phyloP scores from a whole-genome alignment of 768 basidiomycete species.

The Trametes gibbosa region DNA sequence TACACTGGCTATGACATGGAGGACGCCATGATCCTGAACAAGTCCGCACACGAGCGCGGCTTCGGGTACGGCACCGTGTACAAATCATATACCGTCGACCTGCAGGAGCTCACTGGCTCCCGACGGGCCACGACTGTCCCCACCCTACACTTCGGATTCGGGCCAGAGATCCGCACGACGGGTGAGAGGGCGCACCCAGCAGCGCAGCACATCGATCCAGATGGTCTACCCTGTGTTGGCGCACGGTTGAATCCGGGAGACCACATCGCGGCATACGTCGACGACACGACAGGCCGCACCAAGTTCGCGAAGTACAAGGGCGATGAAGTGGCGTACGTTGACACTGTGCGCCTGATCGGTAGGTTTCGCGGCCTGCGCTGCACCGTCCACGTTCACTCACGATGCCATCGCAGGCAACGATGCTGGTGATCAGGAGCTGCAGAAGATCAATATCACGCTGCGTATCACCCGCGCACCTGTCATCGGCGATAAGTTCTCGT shows the following conservation, averaged over 20 bases:
- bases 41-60: conserved; percentile 96
- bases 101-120: conserved; percentile 75
- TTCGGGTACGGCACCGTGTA: conserved; percentile 97
- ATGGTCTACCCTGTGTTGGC: conserved; percentile 86
- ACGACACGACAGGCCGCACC: conserved; percentile 81
- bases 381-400: background rate
- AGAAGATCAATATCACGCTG: conserved; percentile 91
- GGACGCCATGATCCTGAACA: conserved; percentile 99
- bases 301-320: conserved; percentile 94
- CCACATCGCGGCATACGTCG: conserved; percentile 81
- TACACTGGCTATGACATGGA: conserved; percentile 99
- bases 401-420: conserved; percentile 61
- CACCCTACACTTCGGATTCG: conserved; percentile 88
- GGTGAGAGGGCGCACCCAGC: conserved; percentile 45
- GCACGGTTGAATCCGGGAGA: conserved; percentile 68
- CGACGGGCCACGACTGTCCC: conserved; percentile 53
- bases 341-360: conserved; percentile 91
- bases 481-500: conserved; percentile 99
- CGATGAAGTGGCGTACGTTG: conserved; percentile 86
- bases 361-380: conserved; percentile 20
- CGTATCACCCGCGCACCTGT: conserved; percentile 93
- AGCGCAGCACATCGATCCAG: conserved; percentile 61
- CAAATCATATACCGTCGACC: conserved; percentile 89
- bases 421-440: conserved; percentile 80
- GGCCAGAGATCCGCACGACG: conserved; percentile 60